A percentile compares a stretch with the other conserved stretches of the same genome.
phyloP scores from a whole-genome alignment of 2,329 filamentous ascomycete genomes.

The Hansfordia pulvinata region DNA sequence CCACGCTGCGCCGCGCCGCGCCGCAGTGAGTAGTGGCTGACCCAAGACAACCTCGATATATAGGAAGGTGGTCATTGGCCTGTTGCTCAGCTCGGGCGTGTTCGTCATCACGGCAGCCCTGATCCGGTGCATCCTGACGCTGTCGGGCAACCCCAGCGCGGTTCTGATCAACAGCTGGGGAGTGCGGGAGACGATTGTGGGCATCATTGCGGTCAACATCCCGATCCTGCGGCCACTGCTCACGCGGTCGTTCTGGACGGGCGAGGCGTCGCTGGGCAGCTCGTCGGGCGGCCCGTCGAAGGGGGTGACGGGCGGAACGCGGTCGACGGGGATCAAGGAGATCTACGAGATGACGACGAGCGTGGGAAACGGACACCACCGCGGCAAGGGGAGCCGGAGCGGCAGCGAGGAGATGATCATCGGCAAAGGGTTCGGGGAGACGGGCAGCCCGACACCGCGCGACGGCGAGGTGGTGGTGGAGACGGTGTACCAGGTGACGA shows the following conservation, averaged over 20 bases:
- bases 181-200: slow-evolving; percentile 20
- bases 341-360: slow-evolving; percentile 4
- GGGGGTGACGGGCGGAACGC: neutral
- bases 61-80: slow-evolving; percentile 16
- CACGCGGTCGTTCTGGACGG: slow-evolving; percentile 14
- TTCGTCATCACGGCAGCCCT: slow-evolving; percentile 21
- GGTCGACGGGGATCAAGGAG: neutral
- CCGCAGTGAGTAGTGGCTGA: too few species aligned
- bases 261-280: slow-evolving; percentile 2
- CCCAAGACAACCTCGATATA: too few species aligned
- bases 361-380: neutral
- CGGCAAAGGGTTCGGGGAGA: slow-evolving; percentile 1
- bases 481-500: slow-evolving; percentile 1
- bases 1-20: too few species aligned
- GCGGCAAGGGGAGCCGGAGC: too few species aligned
- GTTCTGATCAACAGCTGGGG: slow-evolving; percentile 23
- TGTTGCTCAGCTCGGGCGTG: slow-evolving; percentile 18
- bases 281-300: neutral
- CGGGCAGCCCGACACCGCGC: neutral
- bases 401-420: slow-evolving; percentile 3
- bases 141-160: slow-evolving; percentile 13
- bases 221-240: slow-evolving; percentile 18
- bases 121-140: slow-evolving; percentile 16
- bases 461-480: slow-evolving; percentile 2
- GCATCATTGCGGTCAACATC: slow-evolving; percentile 19